Percentiles rank a stretch among this genome's conserved stretches.
phyloP scores from a whole-genome alignment of 441 rosid species.

The Metrosideros polymorpha region DNA sequence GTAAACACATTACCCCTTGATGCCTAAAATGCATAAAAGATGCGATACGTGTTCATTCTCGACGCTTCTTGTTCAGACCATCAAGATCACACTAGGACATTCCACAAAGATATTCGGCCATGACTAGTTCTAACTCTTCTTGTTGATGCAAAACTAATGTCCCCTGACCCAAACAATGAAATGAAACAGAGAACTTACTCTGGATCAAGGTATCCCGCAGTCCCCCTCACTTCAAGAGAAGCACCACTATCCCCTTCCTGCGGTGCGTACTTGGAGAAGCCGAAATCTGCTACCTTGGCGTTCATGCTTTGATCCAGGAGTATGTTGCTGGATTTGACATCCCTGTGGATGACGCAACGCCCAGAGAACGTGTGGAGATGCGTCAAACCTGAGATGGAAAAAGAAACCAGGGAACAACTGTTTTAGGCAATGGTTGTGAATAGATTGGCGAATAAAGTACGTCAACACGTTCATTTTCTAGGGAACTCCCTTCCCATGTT shows the following conservation, averaged over 20 bases:
- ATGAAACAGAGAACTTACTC: constrained; percentile 30
- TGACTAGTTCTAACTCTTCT: not conserved
- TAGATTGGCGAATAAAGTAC: not conserved
- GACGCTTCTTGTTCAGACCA: not conserved
- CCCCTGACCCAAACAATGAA: not conserved
- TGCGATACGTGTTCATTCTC: not conserved
- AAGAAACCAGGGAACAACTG: not conserved
- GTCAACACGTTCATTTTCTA: not conserved
- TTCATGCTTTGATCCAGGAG: constrained; percentile 67
- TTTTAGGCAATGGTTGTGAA: not conserved
- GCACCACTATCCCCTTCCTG: constrained; percentile 71
- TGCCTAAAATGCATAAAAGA: not conserved
- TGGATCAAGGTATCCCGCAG: constrained; percentile 75
- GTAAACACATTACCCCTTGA: not conserved
- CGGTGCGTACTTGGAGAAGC: constrained; percentile 75
- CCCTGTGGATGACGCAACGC: constrained; percentile 57
- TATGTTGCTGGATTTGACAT: constrained; percentile 78
- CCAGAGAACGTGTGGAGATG: constrained; percentile 53
- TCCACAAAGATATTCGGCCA: not conserved
- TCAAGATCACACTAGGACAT: not conserved
- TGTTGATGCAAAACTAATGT: not conserved
- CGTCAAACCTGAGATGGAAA: constrained; percentile 36
- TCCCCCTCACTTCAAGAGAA: constrained; percentile 77
- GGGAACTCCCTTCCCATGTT: not conserved
- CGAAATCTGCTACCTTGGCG: constrained; percentile 70